Evolutionary conservation across 2,329 filamentous ascomycete species (phyloP).

Genomic region (Diplodia mutila): DNA sequence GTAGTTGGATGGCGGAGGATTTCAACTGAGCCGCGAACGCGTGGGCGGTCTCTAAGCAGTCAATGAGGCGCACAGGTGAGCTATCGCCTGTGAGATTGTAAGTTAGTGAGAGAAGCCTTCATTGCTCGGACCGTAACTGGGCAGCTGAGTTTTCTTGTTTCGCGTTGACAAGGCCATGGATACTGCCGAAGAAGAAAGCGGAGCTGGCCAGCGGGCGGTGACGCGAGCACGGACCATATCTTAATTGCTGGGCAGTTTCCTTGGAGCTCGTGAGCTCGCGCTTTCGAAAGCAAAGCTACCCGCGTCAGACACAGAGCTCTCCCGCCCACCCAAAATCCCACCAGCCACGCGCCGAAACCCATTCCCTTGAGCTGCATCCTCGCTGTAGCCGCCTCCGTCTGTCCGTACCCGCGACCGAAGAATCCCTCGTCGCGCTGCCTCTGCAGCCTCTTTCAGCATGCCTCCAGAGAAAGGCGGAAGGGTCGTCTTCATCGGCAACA

Average conservation of each 20-base stretch:
- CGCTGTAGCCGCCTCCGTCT: neutral
- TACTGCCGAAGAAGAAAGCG: neutral
- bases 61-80: neutral
- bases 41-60: neutral
- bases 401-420: neutral
- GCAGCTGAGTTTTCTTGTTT: too few species aligned
- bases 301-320: neutral
- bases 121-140: too few species aligned
- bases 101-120: too few species aligned
- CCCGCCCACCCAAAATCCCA: neutral
- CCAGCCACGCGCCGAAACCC: neutral
- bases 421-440: neutral
- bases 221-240: constrained; percentile 2
- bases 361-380: neutral
- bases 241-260: neutral
- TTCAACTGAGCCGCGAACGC: neutral
- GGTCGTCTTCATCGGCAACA: constrained; percentile 84
- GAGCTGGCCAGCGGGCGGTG: neutral
- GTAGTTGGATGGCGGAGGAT: neutral
- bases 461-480: constrained; percentile 75
- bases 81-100: neutral
- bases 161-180: neutral
- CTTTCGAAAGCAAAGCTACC: neutral
- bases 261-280: constrained; percentile 9
- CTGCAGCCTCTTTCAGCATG: constrained; percentile 42